These are phyloP conservation scores for Ceriops tagal DNA, from an alignment of 345 rosid species.

Conservation along the genomic window DNA sequence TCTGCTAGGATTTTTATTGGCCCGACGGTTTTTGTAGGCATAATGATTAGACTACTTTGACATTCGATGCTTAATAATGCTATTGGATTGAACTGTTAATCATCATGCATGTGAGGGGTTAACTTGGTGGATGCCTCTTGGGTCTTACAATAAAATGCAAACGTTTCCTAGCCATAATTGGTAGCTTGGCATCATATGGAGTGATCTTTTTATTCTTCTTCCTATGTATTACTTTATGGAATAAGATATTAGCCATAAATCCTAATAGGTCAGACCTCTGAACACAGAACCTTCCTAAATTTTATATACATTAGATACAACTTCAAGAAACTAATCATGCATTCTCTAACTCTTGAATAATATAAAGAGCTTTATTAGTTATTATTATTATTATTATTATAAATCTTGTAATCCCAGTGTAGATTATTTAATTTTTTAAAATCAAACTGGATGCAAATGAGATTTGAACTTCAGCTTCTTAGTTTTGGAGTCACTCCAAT, in stretches of 20 bases:
- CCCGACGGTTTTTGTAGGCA: constrained; percentile 26
- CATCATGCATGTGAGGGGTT: constrained; percentile 6
- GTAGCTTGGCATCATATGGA: background rate
- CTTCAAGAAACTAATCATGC: background rate
- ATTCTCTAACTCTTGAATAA: background rate
- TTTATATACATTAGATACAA: constrained; percentile 2
- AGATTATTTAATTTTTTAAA: no score
- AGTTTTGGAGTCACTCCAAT: no score
- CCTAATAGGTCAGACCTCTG: background rate
- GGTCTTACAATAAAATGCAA: background rate
- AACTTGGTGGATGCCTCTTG: constrained; percentile 7
- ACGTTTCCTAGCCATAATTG: no score
- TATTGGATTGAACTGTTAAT: constrained; percentile 3
- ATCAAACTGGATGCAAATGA: no score
- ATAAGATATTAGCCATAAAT: background rate
- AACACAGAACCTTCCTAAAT: background rate
- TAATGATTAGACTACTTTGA: constrained; percentile 13
- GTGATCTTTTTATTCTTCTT: background rate
- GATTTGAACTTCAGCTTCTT: no score
- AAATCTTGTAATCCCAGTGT: no score
- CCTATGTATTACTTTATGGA: background rate
- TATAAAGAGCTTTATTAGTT: no score
- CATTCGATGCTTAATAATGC: constrained; percentile 18
- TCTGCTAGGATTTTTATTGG: constrained; percentile 28
- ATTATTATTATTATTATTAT: no score